Percentiles rank a stretch among this genome's conserved stretches.
phyloP scores from a whole-genome alignment of 805 yeast genomes.

The Starmera dryadoides region DNA sequence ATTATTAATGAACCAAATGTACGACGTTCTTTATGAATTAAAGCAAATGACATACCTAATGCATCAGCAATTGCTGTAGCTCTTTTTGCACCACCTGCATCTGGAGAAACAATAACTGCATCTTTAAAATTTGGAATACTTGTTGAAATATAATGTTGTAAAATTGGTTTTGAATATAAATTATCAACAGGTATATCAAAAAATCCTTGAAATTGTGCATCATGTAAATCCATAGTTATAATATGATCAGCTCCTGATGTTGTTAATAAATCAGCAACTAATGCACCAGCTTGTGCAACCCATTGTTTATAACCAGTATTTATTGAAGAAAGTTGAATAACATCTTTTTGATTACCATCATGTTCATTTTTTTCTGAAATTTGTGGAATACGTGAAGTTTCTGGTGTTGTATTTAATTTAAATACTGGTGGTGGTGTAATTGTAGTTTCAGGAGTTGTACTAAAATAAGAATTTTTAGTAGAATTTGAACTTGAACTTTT shows the following conservation, averaged over 20 bases:
- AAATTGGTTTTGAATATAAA: slow-evolving; percentile 77
- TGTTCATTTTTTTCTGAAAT: slow-evolving; percentile 23
- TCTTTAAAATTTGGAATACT: slow-evolving; percentile 73
- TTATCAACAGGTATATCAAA: slow-evolving; percentile 96
- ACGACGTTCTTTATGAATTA: slow-evolving; percentile 90
- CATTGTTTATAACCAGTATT: slow-evolving; percentile 82
- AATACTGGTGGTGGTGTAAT: slow-evolving; percentile 4
- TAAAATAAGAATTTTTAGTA: slow-evolving; percentile 4
- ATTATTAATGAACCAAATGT: slow-evolving; percentile 26
- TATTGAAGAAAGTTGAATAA: slow-evolving; percentile 24
- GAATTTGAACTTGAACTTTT: slow-evolving; percentile 7
- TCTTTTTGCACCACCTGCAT: slow-evolving; percentile 98
- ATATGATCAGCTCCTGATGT: slow-evolving; percentile 95
- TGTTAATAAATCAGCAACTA: slow-evolving; percentile 79
- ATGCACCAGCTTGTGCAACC: slow-evolving; percentile 93
- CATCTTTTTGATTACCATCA: slow-evolving; percentile 7
- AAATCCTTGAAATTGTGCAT: slow-evolving; percentile 96
- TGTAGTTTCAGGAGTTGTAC: background rate
- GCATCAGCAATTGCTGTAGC: slow-evolving; percentile 93
- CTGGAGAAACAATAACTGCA: slow-evolving; percentile 93
- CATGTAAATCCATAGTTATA: slow-evolving; percentile 97
- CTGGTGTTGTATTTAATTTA: slow-evolving; percentile 1
- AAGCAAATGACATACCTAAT: slow-evolving; percentile 81
- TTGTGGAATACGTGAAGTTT: slow-evolving; percentile 25
- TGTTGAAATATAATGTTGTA: slow-evolving; percentile 77